phyloP scores from a whole-genome alignment of 2,329 filamentous ascomycete genomes.

The Fusarium haematococcum region DNA sequence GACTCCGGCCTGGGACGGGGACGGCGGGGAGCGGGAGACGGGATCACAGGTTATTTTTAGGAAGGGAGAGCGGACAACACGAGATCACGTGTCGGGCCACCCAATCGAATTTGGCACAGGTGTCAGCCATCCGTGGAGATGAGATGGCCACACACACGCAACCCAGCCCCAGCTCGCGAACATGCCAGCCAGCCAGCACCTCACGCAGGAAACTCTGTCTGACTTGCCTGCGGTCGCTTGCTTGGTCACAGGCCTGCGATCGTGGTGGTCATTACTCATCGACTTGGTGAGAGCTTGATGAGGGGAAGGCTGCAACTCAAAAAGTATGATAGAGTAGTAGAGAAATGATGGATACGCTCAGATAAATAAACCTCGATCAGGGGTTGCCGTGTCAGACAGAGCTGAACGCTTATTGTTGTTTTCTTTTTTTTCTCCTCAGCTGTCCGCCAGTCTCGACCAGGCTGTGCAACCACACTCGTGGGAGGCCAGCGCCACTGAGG shows the following conservation, averaged over 20 bases:
- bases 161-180: not conserved
- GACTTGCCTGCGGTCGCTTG: not conserved
- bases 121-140: conserved; percentile 14
- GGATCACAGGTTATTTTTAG: conserved; percentile 41
- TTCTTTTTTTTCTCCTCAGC: not conserved
- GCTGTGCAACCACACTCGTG: conserved; percentile 3
- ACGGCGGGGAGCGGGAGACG: not conserved
- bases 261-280: not conserved
- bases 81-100: conserved; percentile 45
- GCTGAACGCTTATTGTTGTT: not conserved
- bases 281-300: not conserved
- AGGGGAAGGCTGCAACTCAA: not conserved
- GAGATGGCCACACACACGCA: not conserved
- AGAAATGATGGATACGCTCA: not conserved
- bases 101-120: conserved; percentile 11
- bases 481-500: conserved; percentile 1
- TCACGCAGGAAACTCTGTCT: not conserved
- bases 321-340: not conserved
- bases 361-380: conserved; percentile 2
- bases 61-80: conserved; percentile 36
- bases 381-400: not conserved
- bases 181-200: not conserved
- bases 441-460: not conserved
- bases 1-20: conserved; percentile 20
- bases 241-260: not conserved